phyloP scores from a whole-genome alignment of 257 asterid genomes.

The Plectranthus barbatus region DNA sequence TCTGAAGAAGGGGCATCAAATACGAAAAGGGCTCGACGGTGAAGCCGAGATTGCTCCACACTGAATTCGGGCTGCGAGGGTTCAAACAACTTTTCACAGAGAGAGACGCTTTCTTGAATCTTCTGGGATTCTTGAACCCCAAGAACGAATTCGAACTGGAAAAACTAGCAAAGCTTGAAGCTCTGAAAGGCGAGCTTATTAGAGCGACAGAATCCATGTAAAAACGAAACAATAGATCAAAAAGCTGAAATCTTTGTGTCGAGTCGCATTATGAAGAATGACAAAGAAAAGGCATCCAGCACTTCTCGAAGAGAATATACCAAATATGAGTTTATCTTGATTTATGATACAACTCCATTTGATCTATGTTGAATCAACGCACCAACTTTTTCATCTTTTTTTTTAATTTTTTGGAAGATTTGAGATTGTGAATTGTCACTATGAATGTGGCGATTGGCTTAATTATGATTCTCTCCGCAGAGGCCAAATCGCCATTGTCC shows the following conservation, averaged over 20 bases:
- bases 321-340: not conserved
- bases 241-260: not conserved
- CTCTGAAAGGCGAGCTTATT: conserved; percentile 23
- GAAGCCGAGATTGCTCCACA: conserved; percentile 26
- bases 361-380: not conserved
- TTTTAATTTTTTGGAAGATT: not conserved
- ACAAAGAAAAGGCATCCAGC: not conserved
- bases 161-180: conserved; percentile 16
- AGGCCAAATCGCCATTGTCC: not conserved
- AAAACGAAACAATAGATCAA: not conserved
- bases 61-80: conserved; percentile 28
- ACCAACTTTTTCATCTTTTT: too few species aligned
- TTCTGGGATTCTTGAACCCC: conserved; percentile 18
- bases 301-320: conserved; percentile 19
- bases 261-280: conserved; percentile 10
- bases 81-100: conserved; percentile 14
- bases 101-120: conserved; percentile 15
- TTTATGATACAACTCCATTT: not conserved
- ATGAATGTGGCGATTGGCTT: not conserved
- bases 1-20: conserved; percentile 42
- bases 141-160: conserved; percentile 12
- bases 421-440: not conserved
- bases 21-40: conserved; percentile 39
- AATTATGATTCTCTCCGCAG: not conserved
- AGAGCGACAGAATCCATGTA: conserved; percentile 43